Conservation (phyloP, 2,329 filamentous ascomycete genomes). For the Aspergillus awamori region DNA sequence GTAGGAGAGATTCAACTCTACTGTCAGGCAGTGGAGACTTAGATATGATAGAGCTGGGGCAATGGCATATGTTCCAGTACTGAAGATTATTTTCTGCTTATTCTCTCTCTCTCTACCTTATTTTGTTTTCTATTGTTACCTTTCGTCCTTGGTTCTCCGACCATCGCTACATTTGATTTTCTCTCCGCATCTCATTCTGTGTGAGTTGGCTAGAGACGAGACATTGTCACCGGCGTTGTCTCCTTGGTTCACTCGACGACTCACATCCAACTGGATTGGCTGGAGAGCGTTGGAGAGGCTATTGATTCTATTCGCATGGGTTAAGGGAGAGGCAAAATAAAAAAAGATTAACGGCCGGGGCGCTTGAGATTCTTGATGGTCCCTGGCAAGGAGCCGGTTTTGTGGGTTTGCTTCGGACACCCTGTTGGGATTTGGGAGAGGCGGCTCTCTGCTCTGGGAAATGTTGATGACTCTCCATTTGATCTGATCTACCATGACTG, state of each 20-base stretch:
- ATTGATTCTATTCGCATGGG: slow-evolving; percentile 17
- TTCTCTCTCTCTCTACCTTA: not conserved
- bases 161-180: slow-evolving; percentile 14
- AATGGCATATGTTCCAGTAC: slow-evolving; percentile 7
- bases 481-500: slow-evolving; percentile 31
- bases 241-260: slow-evolving; percentile 28
- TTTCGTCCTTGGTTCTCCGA: slow-evolving; percentile 2
- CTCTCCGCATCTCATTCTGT: slow-evolving; percentile 18
- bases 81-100: slow-evolving; percentile 7
- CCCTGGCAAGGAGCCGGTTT: slow-evolving; percentile 1
- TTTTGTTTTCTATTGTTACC: not conserved
- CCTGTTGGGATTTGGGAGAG: not conserved
- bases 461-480: slow-evolving; percentile 20
- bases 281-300: slow-evolving; percentile 29
- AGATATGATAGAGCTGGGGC: slow-evolving; percentile 13
- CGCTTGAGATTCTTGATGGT: slow-evolving; percentile 6
- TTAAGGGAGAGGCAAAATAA: slow-evolving; percentile 5
- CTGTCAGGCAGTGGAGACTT: slow-evolving; percentile 62
- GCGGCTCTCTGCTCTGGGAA: slow-evolving; percentile 8
- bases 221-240: slow-evolving; percentile 23
- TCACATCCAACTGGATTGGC: slow-evolving; percentile 36
- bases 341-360: not conserved
- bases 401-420: not conserved
- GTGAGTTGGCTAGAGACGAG: slow-evolving; percentile 17
- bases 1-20: slow-evolving; percentile 90